Base-by-base conservation (phyloP, 2,329 filamentous ascomycete species). In the Xylaria sp. region DNA sequence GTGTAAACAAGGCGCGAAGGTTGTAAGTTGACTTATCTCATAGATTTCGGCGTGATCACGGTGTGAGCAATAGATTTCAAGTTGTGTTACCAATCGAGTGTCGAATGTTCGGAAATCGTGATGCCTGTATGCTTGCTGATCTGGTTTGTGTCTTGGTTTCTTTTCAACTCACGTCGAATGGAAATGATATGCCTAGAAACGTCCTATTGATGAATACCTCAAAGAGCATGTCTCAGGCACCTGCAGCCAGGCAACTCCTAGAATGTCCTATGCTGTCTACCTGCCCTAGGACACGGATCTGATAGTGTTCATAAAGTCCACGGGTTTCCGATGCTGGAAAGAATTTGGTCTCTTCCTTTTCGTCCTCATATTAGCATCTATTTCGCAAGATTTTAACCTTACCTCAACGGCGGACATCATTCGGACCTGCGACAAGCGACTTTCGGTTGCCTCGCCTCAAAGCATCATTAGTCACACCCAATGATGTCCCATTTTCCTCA, bases 211-310 rank as follows among this genome's bases (percentile, higher is more conserved):
- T 11, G 2, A 38, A 38, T 4, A 38, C 10, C 2, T 51, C 46
- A 67, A 67, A 59, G 46, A 48, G 33, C 36, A 38, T 59, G 56
- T 38, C 48, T 54, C 36, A 15, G 33, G 42, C n/a, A 36, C 17
- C 17, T 5, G n/a, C 5, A 49, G 4, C 9, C 6, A 28, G 26
- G 28, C 17, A 59, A 9, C 23, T 44, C 6, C 40, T 2, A 51
- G 20, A 28, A 20, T 59, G 28, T 53, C 36, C 53, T 23, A 15
- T 5, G 36, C 42, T 23, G 20, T 51, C 13, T 53, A 26, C 38
- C 11, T 26, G 3, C 13, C 23, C 23, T 31, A 26, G n/a, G 42
- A 17, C 59, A 40, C 9, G 23, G 11, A 51, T 42, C 6, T 3
- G 26, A n/a, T 5, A 2, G 46, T 9, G 53, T 31, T 53, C 38